These are phyloP conservation scores for Malus asiatica DNA, from an alignment of 306 rosid genomes.

Conservation along the genomic window DNA sequence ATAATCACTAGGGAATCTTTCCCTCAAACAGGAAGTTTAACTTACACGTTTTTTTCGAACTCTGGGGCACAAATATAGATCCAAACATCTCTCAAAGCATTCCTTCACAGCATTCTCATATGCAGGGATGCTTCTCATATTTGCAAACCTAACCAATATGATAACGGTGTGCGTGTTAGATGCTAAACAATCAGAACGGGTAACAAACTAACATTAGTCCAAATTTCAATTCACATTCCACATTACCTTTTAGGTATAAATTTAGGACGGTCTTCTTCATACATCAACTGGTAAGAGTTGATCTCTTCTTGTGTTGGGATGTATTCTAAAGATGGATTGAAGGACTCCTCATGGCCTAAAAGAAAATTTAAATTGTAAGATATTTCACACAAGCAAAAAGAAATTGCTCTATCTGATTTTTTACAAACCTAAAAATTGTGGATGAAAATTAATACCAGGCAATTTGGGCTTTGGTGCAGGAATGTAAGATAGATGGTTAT, in stretches of 20 bases:
- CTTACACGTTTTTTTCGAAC: conserved; percentile 85
- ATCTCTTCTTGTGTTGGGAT: conserved; percentile 95
- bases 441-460: conserved; percentile 49
- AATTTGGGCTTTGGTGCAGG: conserved; percentile 85
- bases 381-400: neutral
- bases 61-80: conserved; percentile 87
- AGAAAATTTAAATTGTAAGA: neutral
- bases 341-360: conserved; percentile 83
- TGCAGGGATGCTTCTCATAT: conserved; percentile 85
- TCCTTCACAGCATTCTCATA: conserved; percentile 77
- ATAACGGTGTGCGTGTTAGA: neutral
- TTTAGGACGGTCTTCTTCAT: conserved; percentile 87
- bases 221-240: neutral
- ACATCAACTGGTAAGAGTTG: conserved; percentile 69
- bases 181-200: neutral
- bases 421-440: conserved; percentile 7
- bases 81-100: conserved; percentile 77
- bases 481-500: conserved; percentile 68
- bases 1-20: conserved; percentile 2
- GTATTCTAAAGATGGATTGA: conserved; percentile 87
- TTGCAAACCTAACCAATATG: conserved; percentile 46
- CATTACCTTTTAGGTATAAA: conserved; percentile 73
- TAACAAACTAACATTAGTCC: neutral
- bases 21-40: conserved; percentile 8
- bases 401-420: neutral